Percentiles rank a stretch among this genome's conserved stretches.
Evolutionary conservation across 1,284 basidiomycete species (phyloP).

Genomic region (Heterobasidion parviporum): DNA sequence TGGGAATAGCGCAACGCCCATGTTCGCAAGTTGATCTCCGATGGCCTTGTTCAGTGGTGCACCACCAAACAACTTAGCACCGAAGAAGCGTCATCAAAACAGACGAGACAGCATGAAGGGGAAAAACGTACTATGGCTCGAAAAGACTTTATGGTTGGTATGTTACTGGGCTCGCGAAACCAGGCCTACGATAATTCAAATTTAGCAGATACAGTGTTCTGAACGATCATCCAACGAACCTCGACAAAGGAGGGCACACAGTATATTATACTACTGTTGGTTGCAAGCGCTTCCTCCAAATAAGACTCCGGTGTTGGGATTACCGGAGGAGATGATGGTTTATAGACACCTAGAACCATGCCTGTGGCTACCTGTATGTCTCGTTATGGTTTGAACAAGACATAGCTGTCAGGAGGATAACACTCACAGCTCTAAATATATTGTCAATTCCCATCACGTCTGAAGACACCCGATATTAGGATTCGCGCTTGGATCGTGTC

Average conservation of each 20-base stretch:
- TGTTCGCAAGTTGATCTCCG: conserved; percentile 10
- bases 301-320: conserved; percentile 19
- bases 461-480: background rate
- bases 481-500: background rate
- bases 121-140: conserved; percentile 10
- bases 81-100: background rate
- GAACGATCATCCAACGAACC: conserved; percentile 9
- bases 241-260: conserved; percentile 22
- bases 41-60: conserved; percentile 12
- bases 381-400: background rate
- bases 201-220: background rate
- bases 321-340: conserved; percentile 14
- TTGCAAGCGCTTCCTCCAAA: conserved; percentile 12
- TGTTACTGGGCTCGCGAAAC: conserved; percentile 10
- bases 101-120: background rate
- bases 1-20: conserved; percentile 8
- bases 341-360: conserved; percentile 15
- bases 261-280: conserved; percentile 14
- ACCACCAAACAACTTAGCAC: background rate
- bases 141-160: conserved; percentile 7
- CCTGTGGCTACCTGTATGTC: conserved; percentile 17
- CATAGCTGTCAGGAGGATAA: background rate
- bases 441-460: conserved; percentile 14
- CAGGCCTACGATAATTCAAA: conserved; percentile 7
- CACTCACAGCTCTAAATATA: conserved; percentile 11